Evolutionary conservation across 352 stramenopile genomes (phyloP), one percentile per base, ranked within the genome.

Genomic region (Pythium myriotylum): DNA sequence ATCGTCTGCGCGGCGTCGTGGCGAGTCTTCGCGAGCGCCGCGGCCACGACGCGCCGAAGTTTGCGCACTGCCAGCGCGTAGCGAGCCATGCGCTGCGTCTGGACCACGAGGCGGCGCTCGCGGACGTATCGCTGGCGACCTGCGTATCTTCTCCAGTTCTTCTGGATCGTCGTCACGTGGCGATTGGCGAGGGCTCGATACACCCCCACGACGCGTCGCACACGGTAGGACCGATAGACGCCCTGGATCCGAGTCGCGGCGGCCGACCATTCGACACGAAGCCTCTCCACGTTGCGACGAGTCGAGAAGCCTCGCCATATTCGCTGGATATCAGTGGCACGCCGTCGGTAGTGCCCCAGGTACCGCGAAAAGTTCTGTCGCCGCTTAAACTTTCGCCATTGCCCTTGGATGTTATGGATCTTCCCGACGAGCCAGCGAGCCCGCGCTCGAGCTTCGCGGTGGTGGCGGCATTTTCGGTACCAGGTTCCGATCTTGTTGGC

Each of bases 321-420:
- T 22, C 62, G 79, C 48, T 90, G 76, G 20, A 90, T 86, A 5
- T 65, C 59, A 0, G 62, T 76, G 0, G 68, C 73, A 32, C 46
- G 54, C 1, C 6, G 3, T 4, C 75, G 74, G 22, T 86, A 86
- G 52, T 54, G 75, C 0, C 22, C 59, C n/a, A 88, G 42, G 39
- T 80, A 79, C 22, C 59, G 62, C 10, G 54, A 65, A 8, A 88
- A 72, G 33, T 68, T 73, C 13, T 54, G 26, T 32, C 71, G 58
- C 3, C 59, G 67, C 42, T 68, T 60, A 52, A 81, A 74, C 37
- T 73, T 79, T 2, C 79, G 67, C 76, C 81, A 92, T 39, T 90
- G 73, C 13, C 71, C 62, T 62, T 92, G 79, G 57, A 89, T 83
- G 37, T 55, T 68, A 54, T 62, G 67, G 24, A 88, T 71, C 53